These are phyloP conservation scores for Ceratocystis lukuohia DNA, from an alignment of 2,329 filamentous ascomycete species.

Conservation along the genomic window DNA sequence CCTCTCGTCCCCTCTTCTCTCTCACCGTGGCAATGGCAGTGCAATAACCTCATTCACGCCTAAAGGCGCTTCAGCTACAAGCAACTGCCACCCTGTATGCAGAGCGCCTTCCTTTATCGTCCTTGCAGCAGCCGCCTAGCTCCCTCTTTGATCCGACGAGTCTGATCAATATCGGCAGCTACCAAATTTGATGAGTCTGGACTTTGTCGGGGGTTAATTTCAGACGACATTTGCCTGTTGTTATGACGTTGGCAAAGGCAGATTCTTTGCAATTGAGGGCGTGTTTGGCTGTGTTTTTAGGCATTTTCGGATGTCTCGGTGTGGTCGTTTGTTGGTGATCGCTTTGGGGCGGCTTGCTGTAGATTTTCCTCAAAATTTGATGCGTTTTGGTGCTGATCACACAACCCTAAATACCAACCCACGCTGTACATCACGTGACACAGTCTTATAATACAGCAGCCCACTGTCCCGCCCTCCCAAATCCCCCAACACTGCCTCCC, in stretches of 20 bases:
- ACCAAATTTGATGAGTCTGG: not conserved
- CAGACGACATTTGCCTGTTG: slow-evolving; percentile 1
- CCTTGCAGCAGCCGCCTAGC: not conserved
- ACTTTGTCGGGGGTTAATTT: not conserved
- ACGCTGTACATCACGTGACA: not conserved
- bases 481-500: not conserved
- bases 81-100: slow-evolving; percentile 4
- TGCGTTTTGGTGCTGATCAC: no score
- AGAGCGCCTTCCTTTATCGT: not conserved
- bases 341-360: no score
- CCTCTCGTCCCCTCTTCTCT: not conserved
- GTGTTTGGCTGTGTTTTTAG: not conserved
- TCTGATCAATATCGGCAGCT: slow-evolving; percentile 7
- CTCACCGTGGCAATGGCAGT: slow-evolving; percentile 3
- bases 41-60: slow-evolving; percentile 7
- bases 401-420: not conserved
- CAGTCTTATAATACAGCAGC: no score
- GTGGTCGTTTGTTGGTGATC: not conserved
- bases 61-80: slow-evolving; percentile 5
- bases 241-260: not conserved
- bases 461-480: not conserved
- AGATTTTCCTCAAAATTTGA: no score
- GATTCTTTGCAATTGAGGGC: not conserved
- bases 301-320: not conserved
- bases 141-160: slow-evolving; percentile 1